phyloP scores from a whole-genome alignment of 2,329 filamentous ascomycete species.

The Aspergillus fijiensis region DNA sequence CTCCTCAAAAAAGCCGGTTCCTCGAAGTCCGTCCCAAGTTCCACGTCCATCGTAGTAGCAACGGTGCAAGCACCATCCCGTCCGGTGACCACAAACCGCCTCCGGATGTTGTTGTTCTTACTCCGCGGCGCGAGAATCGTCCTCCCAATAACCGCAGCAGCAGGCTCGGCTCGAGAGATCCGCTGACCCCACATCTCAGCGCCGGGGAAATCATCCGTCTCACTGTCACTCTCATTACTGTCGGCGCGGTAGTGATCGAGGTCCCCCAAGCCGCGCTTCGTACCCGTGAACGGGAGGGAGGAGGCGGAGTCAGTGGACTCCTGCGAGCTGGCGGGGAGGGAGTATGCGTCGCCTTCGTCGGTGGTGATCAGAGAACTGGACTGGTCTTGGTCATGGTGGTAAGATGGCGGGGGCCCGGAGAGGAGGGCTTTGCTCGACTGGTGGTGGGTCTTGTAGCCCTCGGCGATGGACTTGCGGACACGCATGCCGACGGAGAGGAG shows the following conservation, averaged over 20 bases:
- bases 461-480: constrained; percentile 85
- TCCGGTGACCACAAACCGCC: constrained; percentile 14
- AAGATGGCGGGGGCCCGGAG: too few species aligned
- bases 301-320: constrained; percentile 30
- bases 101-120: constrained; percentile 30
- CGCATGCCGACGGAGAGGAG: constrained; percentile 94
- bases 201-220: constrained; percentile 8
- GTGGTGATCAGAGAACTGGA: constrained; percentile 24
- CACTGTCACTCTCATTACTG: constrained; percentile 18
- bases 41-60: constrained; percentile 24
- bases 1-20: constrained; percentile 47
- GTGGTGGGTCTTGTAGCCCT: constrained; percentile 78
- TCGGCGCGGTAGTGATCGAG: constrained; percentile 39
- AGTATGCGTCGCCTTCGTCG: constrained; percentile 37
- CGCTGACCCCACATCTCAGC: constrained; percentile 12
- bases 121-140: constrained; percentile 35
- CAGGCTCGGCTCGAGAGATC: too few species aligned
- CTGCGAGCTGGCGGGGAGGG: constrained; percentile 43
- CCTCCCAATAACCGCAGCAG: constrained; percentile 15
- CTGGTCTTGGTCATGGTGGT: too few species aligned
- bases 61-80: not conserved
- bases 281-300: constrained; percentile 9
- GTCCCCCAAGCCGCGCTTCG: constrained; percentile 45
- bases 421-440: too few species aligned
- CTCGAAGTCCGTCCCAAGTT: constrained; percentile 44